Evolutionary conservation across 441 rosid species (phyloP).

Genomic region (Syzygium malaccense): DNA sequence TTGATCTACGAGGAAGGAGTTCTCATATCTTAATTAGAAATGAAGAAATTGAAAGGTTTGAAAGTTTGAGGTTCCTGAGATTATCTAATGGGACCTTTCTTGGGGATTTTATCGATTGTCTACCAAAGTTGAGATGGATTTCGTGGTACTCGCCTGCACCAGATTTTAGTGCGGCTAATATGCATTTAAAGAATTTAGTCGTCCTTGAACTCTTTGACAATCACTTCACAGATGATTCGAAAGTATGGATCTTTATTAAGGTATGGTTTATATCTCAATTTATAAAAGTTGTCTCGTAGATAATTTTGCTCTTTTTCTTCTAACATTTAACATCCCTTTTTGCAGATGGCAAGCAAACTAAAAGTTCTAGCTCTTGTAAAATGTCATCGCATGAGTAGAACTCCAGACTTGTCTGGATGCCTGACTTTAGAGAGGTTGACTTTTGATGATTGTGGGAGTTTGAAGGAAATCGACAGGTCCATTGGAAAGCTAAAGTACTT

Average conservation of each 20-base stretch:
- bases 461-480: neutral
- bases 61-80: too few species aligned
- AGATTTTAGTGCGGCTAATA: neutral
- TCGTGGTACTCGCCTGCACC: neutral
- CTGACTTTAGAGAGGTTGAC: neutral
- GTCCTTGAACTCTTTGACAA: neutral
- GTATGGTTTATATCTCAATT: neutral
- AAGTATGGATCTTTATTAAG: neutral
- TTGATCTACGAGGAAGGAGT: accelerated
- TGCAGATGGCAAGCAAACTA: neutral
- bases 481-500: neutral
- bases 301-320: neutral
- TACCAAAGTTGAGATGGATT: neutral
- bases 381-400: neutral
- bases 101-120: neutral
- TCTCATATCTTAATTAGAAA: neutral
- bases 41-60: neutral
- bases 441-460: neutral
- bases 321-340: neutral
- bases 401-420: neutral
- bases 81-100: too few species aligned
- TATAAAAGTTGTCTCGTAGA: neutral
- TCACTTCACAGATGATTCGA: neutral
- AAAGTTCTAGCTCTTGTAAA: neutral
- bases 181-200: neutral